A percentile compares a stretch with the other conserved stretches of the same genome.
Evolutionary conservation across 768 basidiomycete genomes (phyloP).

Genomic region (Suillus subalutaceus): DNA sequence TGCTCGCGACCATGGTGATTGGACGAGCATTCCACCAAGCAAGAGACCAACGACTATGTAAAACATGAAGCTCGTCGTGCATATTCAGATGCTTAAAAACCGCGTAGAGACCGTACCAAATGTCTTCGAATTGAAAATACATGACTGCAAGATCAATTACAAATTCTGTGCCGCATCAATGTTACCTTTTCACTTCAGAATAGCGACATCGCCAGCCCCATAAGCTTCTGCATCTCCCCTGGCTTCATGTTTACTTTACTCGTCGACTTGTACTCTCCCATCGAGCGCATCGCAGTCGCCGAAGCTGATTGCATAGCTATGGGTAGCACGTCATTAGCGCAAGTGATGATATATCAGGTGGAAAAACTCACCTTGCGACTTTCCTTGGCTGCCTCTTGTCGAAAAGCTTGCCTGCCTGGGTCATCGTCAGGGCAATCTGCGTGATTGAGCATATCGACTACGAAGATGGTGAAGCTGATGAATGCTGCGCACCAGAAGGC

Average conservation of each 20-base stretch:
- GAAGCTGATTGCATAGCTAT: conserved; percentile 36
- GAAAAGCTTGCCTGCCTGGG: too few species aligned
- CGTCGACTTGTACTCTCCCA: conserved; percentile 23
- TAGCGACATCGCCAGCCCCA: conserved; percentile 29
- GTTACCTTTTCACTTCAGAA: conserved; percentile 14
- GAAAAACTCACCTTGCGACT: too few species aligned
- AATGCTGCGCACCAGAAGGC: conserved; percentile 17
- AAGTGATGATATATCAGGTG: too few species aligned
- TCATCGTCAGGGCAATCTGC: too few species aligned
- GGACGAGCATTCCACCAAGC: too few species aligned
- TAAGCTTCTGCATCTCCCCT: conserved; percentile 30
- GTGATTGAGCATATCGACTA: too few species aligned
- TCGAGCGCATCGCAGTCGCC: conserved; percentile 33
- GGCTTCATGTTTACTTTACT: conserved; percentile 29
- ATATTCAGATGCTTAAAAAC: background rate
- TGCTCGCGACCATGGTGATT: too few species aligned
- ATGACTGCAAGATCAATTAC: background rate
- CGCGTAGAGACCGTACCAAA: background rate
- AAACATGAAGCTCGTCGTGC: background rate
- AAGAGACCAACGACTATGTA: background rate
- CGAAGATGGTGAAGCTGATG: background rate
- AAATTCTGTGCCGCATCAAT: background rate
- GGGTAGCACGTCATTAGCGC: background rate
- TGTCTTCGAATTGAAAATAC: background rate
- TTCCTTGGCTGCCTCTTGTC: too few species aligned